A percentile compares a stretch with the other conserved stretches of the same genome.
These are phyloP conservation scores for Lasiosphaeriaceae sp. DNA, from an alignment of 495 filamentous ascomycete species.

Conservation along the genomic window DNA sequence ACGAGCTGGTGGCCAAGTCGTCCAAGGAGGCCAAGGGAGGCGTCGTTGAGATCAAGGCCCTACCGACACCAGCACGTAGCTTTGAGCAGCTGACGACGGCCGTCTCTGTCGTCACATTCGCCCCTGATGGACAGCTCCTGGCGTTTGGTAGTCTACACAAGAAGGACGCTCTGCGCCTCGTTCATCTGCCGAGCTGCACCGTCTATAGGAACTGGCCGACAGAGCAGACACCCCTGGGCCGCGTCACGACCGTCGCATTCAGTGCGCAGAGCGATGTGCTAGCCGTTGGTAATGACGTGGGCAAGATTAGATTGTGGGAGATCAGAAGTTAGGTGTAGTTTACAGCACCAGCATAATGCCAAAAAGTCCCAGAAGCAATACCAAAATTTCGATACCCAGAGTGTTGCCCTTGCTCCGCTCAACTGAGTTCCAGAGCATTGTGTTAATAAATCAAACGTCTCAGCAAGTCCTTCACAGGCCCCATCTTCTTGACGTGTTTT, in stretches of 20 bases:
- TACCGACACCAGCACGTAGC: slow-evolving; percentile 63
- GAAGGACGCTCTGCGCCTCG: slow-evolving; percentile 80
- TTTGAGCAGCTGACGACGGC: slow-evolving; percentile 87
- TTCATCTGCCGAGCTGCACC: slow-evolving; percentile 86
- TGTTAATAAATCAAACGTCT: background rate
- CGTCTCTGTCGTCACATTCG: slow-evolving; percentile 71
- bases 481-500: slow-evolving; percentile 14
- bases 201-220: slow-evolving; percentile 98
- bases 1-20: slow-evolving; percentile 47
- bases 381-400: background rate
- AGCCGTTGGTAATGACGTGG: slow-evolving; percentile 81
- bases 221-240: slow-evolving; percentile 78
- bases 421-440: background rate
- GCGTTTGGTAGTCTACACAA: slow-evolving; percentile 81
- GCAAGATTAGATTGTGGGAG: slow-evolving; percentile 84
- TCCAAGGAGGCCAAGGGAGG: slow-evolving; percentile 27
- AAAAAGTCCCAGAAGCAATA: background rate
- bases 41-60: slow-evolving; percentile 48
- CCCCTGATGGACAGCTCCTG: slow-evolving; percentile 83
- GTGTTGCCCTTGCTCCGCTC: background rate
- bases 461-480: slow-evolving; percentile 25
- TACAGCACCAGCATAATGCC: background rate
- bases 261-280: slow-evolving; percentile 65
- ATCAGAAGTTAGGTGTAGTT: slow-evolving; percentile 46
- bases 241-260: slow-evolving; percentile 77